These are phyloP conservation scores for Decorospora gaudefroyi DNA, from an alignment of 2,329 filamentous ascomycete genomes.

Conservation along the genomic window DNA sequence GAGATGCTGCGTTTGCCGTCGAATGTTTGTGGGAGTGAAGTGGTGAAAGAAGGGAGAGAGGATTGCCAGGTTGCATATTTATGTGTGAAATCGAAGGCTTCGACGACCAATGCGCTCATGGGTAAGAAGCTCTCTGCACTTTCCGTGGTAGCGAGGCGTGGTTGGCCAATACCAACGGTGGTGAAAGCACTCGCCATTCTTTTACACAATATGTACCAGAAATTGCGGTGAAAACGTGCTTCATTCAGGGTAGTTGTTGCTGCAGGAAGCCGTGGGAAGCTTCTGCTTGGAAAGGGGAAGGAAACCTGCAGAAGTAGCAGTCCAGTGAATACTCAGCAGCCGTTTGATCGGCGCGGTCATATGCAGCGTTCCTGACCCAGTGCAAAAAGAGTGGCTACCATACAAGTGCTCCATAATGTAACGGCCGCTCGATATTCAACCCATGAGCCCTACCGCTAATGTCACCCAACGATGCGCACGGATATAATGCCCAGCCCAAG, in stretches of 20 bases:
- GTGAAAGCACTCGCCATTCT: not conserved
- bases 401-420: conserved; percentile 2
- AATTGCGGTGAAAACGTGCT: conserved; percentile 7
- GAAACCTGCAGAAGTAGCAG: conserved; percentile 1
- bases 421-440: conserved; percentile 2
- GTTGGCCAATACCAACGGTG: not conserved
- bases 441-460: conserved; percentile 9
- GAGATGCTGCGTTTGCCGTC: too few species aligned
- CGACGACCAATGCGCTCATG: not conserved
- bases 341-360: not conserved
- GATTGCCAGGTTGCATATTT: not conserved
- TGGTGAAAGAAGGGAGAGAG: too few species aligned
- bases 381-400: not conserved
- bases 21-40: too few species aligned
- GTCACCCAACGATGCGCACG: conserved; percentile 16
- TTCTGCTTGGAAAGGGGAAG: conserved; percentile 3
- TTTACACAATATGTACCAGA: not conserved
- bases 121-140: not conserved
- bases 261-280: conserved; percentile 2
- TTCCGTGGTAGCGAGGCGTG: conserved; percentile 1
- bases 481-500: conserved; percentile 1
- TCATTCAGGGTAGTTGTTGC: not conserved
- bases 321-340: conserved; percentile 1
- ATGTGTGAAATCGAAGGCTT: not conserved
- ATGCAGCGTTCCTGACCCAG: conserved; percentile 1